These are phyloP conservation scores for Neurospora sp. DNA, from an alignment of 495 filamentous ascomycete genomes.

Conservation along the genomic window DNA sequence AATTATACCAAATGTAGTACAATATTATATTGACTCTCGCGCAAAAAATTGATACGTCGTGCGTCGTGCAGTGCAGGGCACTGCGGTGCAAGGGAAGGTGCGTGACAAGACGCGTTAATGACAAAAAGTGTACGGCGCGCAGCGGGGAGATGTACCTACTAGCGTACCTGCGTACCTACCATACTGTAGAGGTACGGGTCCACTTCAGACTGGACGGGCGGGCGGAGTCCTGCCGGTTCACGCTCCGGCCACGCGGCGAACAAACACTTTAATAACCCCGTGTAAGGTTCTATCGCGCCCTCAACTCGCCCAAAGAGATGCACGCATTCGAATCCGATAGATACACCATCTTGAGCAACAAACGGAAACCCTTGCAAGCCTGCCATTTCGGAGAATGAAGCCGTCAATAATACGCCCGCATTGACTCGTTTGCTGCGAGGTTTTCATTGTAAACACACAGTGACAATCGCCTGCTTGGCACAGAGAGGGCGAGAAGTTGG, in stretches of 20 bases:
- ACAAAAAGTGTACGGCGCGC: neutral
- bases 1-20: neutral
- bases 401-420: neutral
- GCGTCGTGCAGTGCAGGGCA: neutral
- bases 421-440: neutral
- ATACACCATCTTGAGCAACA: neutral
- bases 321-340: neutral
- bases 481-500: neutral
- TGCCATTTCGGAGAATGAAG: neutral
- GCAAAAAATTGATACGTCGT: neutral
- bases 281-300: neutral
- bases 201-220: neutral
- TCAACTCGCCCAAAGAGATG: neutral
- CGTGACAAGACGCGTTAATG: neutral
- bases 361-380: neutral
- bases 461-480: neutral
- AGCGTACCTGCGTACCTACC: neutral
- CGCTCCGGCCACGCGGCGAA: neutral
- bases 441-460: neutral
- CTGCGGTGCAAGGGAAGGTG: neutral
- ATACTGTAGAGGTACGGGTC: neutral
- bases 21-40: neutral
- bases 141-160: neutral
- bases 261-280: neutral
- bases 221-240: neutral